phyloP scores from a whole-genome alignment of 495 filamentous ascomycete genomes.

The Trichoderma gamsii region DNA sequence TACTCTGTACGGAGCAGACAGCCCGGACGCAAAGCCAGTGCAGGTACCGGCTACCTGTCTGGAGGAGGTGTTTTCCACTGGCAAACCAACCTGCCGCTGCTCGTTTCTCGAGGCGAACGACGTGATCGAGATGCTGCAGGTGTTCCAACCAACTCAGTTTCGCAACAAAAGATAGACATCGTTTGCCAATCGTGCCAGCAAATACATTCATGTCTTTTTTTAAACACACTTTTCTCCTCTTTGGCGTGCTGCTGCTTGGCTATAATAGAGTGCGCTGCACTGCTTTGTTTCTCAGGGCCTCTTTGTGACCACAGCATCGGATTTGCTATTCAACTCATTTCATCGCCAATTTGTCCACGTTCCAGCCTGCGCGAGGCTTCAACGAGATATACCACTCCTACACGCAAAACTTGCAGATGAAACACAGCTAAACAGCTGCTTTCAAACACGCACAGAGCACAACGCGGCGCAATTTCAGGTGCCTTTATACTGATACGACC shows the following conservation, averaged over 20 bases:
- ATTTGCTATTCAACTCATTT: background rate
- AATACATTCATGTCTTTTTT: no score
- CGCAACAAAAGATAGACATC: background rate
- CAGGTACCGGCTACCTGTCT: background rate
- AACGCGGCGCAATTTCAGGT: background rate
- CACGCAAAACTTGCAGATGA: no score
- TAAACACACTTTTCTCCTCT: background rate
- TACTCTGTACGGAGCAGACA: background rate
- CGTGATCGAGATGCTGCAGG: slow-evolving; percentile 3
- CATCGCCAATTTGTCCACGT: background rate
- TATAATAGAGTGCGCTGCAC: slow-evolving; percentile 7
- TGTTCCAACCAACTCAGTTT: slow-evolving; percentile 6
- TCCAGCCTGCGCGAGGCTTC: background rate
- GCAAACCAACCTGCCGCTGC: background rate
- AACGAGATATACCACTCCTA: no score
- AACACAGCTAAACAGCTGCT: no score
- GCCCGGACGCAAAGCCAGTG: background rate
- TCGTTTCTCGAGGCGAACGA: background rate
- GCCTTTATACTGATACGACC: no score
- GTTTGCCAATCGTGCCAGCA: no score
- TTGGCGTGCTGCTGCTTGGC: background rate
- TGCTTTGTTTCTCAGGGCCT: background rate
- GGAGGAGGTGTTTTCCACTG: background rate
- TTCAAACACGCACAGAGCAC: background rate
- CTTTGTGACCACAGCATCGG: background rate